Conservation (phyloP, 2,329 filamentous ascomycete species). For the Ophiostoma fasciatum region DNA sequence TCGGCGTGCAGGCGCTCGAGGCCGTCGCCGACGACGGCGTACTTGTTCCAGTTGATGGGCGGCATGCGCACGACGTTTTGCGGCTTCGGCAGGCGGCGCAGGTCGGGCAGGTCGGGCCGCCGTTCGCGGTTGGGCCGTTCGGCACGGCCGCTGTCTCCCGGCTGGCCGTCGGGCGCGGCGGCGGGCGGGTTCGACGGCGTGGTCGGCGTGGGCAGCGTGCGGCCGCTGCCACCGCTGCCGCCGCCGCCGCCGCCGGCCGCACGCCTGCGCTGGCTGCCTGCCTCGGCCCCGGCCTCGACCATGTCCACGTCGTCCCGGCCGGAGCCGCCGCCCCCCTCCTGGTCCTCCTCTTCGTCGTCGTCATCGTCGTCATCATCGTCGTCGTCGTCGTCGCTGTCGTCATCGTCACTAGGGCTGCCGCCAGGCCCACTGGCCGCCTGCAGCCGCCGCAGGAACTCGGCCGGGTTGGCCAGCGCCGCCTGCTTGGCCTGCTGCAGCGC, state of each 20-base stretch:
- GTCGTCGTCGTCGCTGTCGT: too few relatives aligned
- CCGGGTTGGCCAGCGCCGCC: slow-evolving; percentile 54
- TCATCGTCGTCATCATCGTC: too few relatives aligned
- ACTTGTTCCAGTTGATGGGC: slow-evolving; percentile 88
- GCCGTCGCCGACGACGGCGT: slow-evolving; percentile 73
- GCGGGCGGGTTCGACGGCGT: background rate
- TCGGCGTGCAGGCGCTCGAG: slow-evolving; percentile 75
- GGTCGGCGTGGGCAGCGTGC: slow-evolving; percentile 4
- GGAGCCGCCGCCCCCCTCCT: too few relatives aligned
- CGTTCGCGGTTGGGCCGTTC: too few relatives aligned
- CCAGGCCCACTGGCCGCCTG: slow-evolving; percentile 33
- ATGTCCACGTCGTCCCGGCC: slow-evolving; percentile 3
- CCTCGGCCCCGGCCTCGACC: background rate
- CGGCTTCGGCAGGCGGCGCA: slow-evolving; percentile 48
- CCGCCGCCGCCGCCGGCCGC: background rate
- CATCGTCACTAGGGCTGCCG: too few relatives aligned
- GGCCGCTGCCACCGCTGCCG: background rate
- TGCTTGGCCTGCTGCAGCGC: slow-evolving; percentile 54
- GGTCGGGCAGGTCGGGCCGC: slow-evolving; percentile 4
- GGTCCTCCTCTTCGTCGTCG: too few relatives aligned
- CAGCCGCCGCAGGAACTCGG: slow-evolving; percentile 57
- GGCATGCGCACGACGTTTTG: slow-evolving; percentile 78
- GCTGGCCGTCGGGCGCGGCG: too few relatives aligned
- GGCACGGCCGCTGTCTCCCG: too few relatives aligned
- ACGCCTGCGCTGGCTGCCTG: too few relatives aligned